Evolutionary conservation across 2,329 filamentous ascomycete genomes (phyloP), one percentile per base, ranked within the genome.

Genomic region (Sporothrix inflata): DNA sequence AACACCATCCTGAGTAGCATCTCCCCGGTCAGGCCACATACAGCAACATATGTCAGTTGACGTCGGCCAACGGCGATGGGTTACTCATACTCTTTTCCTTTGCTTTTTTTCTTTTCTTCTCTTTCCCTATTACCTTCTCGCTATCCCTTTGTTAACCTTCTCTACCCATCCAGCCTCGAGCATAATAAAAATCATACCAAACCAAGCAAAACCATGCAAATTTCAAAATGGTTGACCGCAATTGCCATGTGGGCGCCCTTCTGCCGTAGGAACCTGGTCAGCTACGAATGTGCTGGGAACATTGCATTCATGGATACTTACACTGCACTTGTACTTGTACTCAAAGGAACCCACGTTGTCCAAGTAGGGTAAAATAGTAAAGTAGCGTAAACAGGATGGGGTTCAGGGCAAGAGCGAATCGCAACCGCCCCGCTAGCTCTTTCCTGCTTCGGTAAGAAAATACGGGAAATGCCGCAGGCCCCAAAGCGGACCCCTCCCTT

Each of bases 381-480:
- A 47, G 30, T 45, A 65, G 61, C 24, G 57, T 61, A 11, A 11
- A 2, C 30, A 65, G 38, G 12, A 51, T 51, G 19, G 42, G 11
- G 16, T 16, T 21, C 12, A 51, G 8, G 6, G 45, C 30, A 67
- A 21, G 45, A 21, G 27, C 45, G 21, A 49, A 49, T 66, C 16
- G 38, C 38, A 45, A 49, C 42, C 5, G 14, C 42, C 63, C 63
- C 63, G 63, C 63, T 19, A 5, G 42, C 27, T 67, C 45, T 53
- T 53, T 40, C 45, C 65, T 53, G 27, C 65, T 67, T 40, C 24
- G 19, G 65, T 67, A 67, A 53, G 42, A 67, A 67, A 34, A 21
- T 24, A 51, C 65, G 65, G 65, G 45, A 67, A 38, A 67, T 67
- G 65, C 65, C 65, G 65, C 65, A 21, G 16, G 1, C 45, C 27